Base-by-base conservation (phyloP, 345 rosid genomes). In the Conringia planisiliqua region DNA sequence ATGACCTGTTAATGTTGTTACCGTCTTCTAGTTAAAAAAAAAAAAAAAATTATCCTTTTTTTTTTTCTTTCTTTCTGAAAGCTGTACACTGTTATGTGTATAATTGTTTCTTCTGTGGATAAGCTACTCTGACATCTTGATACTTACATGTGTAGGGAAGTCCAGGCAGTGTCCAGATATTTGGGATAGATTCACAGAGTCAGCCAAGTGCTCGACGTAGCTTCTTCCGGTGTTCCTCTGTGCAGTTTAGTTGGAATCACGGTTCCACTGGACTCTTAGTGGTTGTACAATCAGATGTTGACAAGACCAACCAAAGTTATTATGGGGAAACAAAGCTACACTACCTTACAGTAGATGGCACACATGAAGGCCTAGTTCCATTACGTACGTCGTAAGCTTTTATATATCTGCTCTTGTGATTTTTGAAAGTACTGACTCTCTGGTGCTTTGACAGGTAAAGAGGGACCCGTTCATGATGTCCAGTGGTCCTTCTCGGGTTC, bases 391-490 rank as follows among this genome's bases (percentile, higher is more conserved):
- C 68, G 22, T 59, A 50, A 33, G 33, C 74, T 74, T 57, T 74
- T 44, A 26, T 62, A 4, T 59, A 27, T 18, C 4, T 42, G 20
- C 72, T 57, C 29, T 54, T 24, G 33, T 62, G 48, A 33, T 12
- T 43, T 7, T 61, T 38, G 52, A 61, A 50, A 32, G 79, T 80
- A 61, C 81, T 86, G 74, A 85, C 29, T 72, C 30, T 68, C 68
- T 51, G 66, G 74, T 70, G n/a, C 70, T 38, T 66, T 78, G 55
- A 62, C 88, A 91, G 98, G 98, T 79, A 93, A 93, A 78, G 98
- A 93, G 76, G 98, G 98, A 47, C 98, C 98, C 32, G 71, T 93
- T 81, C 97, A 93, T 78, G 97, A 93, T 82, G 98, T 91, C 79
- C 98, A 88, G 58, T 93, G 98, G 98, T 93, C 98, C 12, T 74